Evolutionary conservation across 2,329 filamentous ascomycete species (phyloP), one percentile per base, ranked within the genome.

Genomic region (Aspergillus ochraceoroseus): DNA sequence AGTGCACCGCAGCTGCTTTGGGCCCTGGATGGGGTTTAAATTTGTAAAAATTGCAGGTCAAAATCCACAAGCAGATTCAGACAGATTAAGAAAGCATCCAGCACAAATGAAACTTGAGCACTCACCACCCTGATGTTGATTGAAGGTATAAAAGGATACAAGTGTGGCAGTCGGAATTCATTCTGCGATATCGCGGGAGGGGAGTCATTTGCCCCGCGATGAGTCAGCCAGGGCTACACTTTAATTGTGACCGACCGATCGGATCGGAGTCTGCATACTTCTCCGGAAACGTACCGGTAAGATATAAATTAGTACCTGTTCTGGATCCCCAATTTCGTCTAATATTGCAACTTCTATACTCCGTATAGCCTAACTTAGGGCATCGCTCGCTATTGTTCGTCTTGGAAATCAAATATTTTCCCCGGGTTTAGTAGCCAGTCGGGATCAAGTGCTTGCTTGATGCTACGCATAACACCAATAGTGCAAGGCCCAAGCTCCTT

Each of bases 341-440:
- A 8, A 17, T 33, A 22, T 19, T 14, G 23, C 27, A 22, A 18
- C 15, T 5, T 19, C 6, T 43, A 30, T 43, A 32, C n/a, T n/a
- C n/a, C n/a, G 22, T 14, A 14, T 8, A 4, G n/a, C 18, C 15
- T 22, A 11, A 23, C 14, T 5, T 7, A 30, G 11, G 15, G 5
- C 12, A 11, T 8, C 13, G 17, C 11, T 3, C 3, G 17, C 43
- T 27, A 49, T 35, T 40, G 33, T 35, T 55, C 35, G 28, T 49
- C 43, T 37, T 59, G 43, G 26, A 78, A 69, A 51, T 94, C 85
- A 65, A 94, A 88, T 48, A 95, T 90, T 70, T 94, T 94, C 1
- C 87, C 87, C 0, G 88, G 88, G 53, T 95, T 95, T 77, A 95
- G 78, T 41, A 95, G 78, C 85, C 88, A 94, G 34, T 81, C 66